Percentiles rank a stretch among this genome's conserved stretches.
Conservation (phyloP, 441 rosid species). For the Macaranga tanarius region DNA sequence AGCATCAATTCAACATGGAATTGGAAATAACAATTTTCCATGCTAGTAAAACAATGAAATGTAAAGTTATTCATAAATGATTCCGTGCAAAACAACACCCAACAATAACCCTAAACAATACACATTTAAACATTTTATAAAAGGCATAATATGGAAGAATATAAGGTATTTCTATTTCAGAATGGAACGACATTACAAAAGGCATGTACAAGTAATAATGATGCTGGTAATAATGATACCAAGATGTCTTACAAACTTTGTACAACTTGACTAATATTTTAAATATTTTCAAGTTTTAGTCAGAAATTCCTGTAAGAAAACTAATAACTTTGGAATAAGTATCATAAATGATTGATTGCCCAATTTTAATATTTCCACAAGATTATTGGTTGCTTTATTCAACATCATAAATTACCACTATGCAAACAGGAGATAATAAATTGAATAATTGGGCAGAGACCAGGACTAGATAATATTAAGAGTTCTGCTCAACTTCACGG, state of each 20-base stretch:
- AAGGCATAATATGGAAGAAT: neutral
- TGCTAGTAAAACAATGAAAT: neutral
- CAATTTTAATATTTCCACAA: neutral
- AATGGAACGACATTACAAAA: neutral
- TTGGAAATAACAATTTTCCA: slow-evolving; percentile 1
- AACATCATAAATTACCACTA: neutral
- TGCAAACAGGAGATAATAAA: neutral
- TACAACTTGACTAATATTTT: neutral
- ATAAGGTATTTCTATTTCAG: neutral
- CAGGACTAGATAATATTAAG: neutral
- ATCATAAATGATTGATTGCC: neutral
- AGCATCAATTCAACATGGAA: slow-evolving; percentile 13
- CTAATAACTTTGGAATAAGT: neutral
- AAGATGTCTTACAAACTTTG: neutral
- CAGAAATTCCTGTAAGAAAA: too few relatives aligned
- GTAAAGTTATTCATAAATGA: neutral
- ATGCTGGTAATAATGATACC: neutral
- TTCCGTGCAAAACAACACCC: neutral
- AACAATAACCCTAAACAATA: neutral
- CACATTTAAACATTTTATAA: neutral
- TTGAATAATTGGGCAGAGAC: neutral
- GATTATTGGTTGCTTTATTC: too few relatives aligned
- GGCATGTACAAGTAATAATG: neutral
- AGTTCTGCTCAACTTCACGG: slow-evolving; percentile 9
- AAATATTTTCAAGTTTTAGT: neutral